Evolutionary conservation across 345 rosid species (phyloP).

Genomic region (Kernera saxatilis): DNA sequence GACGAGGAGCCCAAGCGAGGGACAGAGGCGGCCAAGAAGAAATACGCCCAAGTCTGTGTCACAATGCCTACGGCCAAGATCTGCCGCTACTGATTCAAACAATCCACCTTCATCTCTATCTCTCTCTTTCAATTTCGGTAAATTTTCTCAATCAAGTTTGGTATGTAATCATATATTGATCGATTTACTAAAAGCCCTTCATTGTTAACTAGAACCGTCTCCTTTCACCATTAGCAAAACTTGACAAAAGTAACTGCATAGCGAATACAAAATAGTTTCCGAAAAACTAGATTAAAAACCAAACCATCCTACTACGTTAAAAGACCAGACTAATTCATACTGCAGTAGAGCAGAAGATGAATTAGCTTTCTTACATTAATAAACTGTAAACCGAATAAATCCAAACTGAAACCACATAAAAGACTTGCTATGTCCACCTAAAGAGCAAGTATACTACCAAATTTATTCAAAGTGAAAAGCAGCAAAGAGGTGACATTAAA

Average conservation of each 20-base stretch:
- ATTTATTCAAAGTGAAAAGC: not conserved
- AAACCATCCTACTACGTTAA: not conserved
- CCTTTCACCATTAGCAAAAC: not conserved
- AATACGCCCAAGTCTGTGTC: constrained; percentile 58
- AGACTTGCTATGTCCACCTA: not conserved
- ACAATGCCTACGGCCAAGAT: constrained; percentile 66
- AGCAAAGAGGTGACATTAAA: not conserved
- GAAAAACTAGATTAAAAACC: not conserved
- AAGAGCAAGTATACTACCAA: not conserved
- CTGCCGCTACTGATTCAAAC: constrained; percentile 49
- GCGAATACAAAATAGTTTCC: not conserved
- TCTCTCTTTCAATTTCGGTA: constrained; percentile 17
- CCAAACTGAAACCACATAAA: not conserved
- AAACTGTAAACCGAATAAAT: not conserved
- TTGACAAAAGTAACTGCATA: not conserved
- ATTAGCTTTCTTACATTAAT: not conserved
- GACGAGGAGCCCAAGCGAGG: constrained; percentile 56
- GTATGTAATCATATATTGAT: constrained; percentile 25
- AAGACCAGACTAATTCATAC: not conserved
- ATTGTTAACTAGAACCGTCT: not conserved
- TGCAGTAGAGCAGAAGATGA: not conserved
- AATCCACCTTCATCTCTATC: not conserved
- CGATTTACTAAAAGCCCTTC: not conserved
- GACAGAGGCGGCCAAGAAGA: constrained; percentile 62
- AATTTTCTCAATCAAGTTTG: constrained; percentile 16